Percentiles rank a stretch among this genome's conserved stretches.
phyloP scores from a whole-genome alignment of 2,329 filamentous ascomycete genomes.

The Claviceps citrina region DNA sequence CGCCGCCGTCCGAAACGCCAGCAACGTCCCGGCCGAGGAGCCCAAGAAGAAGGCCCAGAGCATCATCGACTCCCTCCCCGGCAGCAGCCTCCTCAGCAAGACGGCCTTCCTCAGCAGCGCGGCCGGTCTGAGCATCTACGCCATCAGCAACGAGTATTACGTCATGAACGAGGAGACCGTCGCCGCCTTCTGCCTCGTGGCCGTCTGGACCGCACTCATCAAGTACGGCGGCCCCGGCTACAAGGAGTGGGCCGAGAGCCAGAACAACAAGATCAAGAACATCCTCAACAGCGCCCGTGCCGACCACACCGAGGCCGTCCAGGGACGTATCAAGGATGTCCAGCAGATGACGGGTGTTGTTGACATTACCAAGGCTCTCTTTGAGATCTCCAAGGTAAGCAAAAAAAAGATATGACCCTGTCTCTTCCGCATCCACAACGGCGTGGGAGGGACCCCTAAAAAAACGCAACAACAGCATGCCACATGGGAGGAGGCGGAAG shows the following conservation, averaged over 20 bases:
- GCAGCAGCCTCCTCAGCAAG: slow-evolving; percentile 86
- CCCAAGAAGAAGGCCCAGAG: slow-evolving; percentile 96
- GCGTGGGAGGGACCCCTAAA: too few relatives aligned
- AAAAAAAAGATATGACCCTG: not conserved
- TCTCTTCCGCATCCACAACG: not conserved
- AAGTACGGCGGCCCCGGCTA: slow-evolving; percentile 90
- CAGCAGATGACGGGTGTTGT: slow-evolving; percentile 89
- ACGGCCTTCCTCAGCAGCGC: slow-evolving; percentile 89
- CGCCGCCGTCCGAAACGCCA: slow-evolving; percentile 52
- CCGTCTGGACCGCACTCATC: slow-evolving; percentile 81
- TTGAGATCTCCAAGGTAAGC: slow-evolving; percentile 89
- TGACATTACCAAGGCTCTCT: slow-evolving; percentile 91
- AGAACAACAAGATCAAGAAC: slow-evolving; percentile 83
- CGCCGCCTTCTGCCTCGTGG: slow-evolving; percentile 80
- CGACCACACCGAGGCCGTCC: slow-evolving; percentile 91
- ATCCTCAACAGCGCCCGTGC: slow-evolving; percentile 87
- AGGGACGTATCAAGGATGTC: slow-evolving; percentile 85
- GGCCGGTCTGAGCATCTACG: slow-evolving; percentile 80
- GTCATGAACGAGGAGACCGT: slow-evolving; percentile 98
- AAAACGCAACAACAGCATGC: too few relatives aligned
- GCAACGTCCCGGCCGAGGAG: slow-evolving; percentile 68
- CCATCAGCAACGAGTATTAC: slow-evolving; percentile 98
- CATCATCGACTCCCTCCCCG: slow-evolving; percentile 82
- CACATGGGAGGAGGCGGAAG: too few relatives aligned
- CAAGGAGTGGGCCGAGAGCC: slow-evolving; percentile 76